phyloP scores from a whole-genome alignment of 768 basidiomycete species.

The Leccinum disarticulatum region DNA sequence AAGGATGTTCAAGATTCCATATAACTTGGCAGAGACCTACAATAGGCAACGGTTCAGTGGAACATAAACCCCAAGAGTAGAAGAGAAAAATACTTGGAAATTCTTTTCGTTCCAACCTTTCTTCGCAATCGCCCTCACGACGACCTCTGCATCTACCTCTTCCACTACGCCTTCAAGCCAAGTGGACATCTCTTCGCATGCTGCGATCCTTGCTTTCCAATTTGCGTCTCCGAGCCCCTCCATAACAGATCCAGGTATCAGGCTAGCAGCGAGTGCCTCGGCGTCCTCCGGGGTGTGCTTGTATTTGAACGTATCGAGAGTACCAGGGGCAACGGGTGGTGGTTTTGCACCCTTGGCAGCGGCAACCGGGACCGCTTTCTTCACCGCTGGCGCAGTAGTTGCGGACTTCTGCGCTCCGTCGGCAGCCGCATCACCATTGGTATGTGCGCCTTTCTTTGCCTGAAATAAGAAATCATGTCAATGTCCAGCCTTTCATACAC shows the following conservation, averaged over 20 bases:
- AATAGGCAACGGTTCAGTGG: slow-evolving; percentile 9
- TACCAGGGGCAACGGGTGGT: slow-evolving; percentile 47
- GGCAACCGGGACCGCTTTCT: slow-evolving; percentile 44
- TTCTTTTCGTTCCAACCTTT: slow-evolving; percentile 99
- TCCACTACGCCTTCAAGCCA: slow-evolving; percentile 77
- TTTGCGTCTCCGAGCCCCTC: slow-evolving; percentile 80
- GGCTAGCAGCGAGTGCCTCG: slow-evolving; percentile 69
- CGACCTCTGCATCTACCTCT: slow-evolving; percentile 79
- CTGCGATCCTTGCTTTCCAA: slow-evolving; percentile 91
- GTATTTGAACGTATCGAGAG: slow-evolving; percentile 85
- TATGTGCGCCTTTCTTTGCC: slow-evolving; percentile 52
- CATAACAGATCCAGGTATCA: slow-evolving; percentile 69
- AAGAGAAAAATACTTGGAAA: slow-evolving; percentile 68
- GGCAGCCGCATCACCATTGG: slow-evolving; percentile 28
- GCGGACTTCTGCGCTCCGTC: slow-evolving; percentile 21
- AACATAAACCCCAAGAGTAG: neutral
- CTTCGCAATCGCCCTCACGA: slow-evolving; percentile 85
- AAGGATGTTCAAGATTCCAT: slow-evolving; percentile 69
- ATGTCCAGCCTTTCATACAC: neutral
- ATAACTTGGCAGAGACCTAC: slow-evolving; percentile 90
- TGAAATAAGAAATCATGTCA: slow-evolving; percentile 22
- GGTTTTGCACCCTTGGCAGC: slow-evolving; percentile 48
- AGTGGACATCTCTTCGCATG: slow-evolving; percentile 77
- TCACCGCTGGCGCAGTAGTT: slow-evolving; percentile 34
- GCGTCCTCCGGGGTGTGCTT: slow-evolving; percentile 92